phyloP scores from a whole-genome alignment of 169 alveolate species.

The Plasmodium fragile region DNA sequence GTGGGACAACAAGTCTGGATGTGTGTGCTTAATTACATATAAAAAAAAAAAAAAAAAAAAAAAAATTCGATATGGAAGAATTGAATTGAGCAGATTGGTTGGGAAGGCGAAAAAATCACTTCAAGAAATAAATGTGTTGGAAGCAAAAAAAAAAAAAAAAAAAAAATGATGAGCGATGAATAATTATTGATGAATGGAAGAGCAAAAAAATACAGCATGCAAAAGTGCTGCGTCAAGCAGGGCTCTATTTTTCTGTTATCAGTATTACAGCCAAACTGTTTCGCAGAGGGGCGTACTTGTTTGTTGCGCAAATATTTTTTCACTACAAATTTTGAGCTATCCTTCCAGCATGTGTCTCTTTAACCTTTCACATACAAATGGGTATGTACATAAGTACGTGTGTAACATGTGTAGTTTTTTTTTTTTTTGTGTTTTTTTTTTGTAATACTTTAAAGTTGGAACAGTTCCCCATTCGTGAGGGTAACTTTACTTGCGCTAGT shows the following conservation, averaged over 20 bases:
- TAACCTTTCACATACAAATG: not conserved
- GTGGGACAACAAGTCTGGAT: not conserved
- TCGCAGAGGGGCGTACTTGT: not conserved
- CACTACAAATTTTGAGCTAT: not conserved
- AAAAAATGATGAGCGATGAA: not conserved
- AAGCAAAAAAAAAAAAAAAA: not conserved
- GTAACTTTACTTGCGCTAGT: not conserved
- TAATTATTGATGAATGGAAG: not conserved
- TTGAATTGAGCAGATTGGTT: not conserved
- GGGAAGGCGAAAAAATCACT: not conserved
- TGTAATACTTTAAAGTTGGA: not conserved
- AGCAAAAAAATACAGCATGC: not conserved
- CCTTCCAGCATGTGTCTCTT: not conserved
- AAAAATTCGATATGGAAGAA: not conserved
- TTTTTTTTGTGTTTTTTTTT: not conserved
- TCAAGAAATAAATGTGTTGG: not conserved
- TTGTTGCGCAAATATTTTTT: not conserved
- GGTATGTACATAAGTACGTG: not conserved
- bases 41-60: not conserved
- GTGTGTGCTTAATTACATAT: not conserved
- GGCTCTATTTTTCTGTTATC: not conserved
- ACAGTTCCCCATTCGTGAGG: not conserved
- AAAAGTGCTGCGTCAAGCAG: not conserved
- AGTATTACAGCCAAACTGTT: not conserved
- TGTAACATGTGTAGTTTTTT: not conserved